Percentiles rank a stretch among this genome's conserved stretches.
These are phyloP conservation scores for Chlorella sp. DNA, from an alignment of 139 green algal species.

Conservation along the genomic window DNA sequence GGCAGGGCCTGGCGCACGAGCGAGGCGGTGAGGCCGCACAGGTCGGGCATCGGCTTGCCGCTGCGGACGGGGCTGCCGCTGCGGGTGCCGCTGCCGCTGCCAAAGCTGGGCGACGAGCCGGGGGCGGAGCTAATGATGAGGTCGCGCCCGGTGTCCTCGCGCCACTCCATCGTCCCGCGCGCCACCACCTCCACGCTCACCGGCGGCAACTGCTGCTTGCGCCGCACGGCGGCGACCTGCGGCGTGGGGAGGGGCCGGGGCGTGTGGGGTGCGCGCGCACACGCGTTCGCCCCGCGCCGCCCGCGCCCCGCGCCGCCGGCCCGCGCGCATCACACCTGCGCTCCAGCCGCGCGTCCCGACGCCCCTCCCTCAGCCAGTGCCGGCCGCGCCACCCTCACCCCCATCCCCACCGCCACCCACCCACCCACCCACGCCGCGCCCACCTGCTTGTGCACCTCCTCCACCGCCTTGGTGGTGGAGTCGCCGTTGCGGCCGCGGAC, in stretches of 20 bases:
- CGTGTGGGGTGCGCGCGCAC: too few relatives aligned
- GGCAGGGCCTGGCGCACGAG: constrained; percentile 35
- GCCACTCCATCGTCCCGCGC: constrained; percentile 32
- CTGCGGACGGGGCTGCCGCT: background rate
- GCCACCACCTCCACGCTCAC: constrained; percentile 16
- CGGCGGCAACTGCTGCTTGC: too few relatives aligned
- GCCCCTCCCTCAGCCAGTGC: too few relatives aligned
- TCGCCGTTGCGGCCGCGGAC: background rate
- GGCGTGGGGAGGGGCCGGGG: too few relatives aligned
- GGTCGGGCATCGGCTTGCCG: constrained; percentile 22
- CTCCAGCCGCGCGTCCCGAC: too few relatives aligned
- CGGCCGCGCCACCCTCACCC: too few relatives aligned
- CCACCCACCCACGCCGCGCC: too few relatives aligned
- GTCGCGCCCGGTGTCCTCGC: constrained; percentile 34
- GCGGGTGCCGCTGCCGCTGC: background rate
- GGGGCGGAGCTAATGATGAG: constrained; percentile 14
- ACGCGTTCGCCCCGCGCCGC: too few relatives aligned
- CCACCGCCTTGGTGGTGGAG: background rate
- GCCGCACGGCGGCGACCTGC: too few relatives aligned
- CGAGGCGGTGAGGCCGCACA: constrained; percentile 28
- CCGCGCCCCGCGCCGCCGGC: too few relatives aligned
- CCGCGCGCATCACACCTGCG: too few relatives aligned
- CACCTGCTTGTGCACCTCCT: background rate
- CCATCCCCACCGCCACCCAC: too few relatives aligned
- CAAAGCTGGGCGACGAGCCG: background rate